A percentile compares a stretch with the other conserved stretches of the same genome.
These are phyloP conservation scores for Botryosphaeria dothidea DNA, from an alignment of 2,329 filamentous ascomycete species.

Conservation along the genomic window DNA sequence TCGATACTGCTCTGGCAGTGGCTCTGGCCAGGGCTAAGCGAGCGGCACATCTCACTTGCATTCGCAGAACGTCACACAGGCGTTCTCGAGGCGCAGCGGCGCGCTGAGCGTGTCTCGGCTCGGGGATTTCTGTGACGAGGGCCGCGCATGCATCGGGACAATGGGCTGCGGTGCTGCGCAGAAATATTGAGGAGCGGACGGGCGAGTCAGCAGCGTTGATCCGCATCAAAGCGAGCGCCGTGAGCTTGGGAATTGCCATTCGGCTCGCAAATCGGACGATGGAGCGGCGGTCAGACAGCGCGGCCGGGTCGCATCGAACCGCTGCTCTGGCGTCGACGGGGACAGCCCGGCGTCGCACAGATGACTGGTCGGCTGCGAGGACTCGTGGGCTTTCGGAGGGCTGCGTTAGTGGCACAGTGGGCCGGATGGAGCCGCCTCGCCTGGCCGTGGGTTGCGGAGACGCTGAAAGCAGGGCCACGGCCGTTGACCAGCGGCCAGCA, in stretches of 20 bases:
- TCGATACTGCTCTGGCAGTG: not conserved
- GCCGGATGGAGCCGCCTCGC: slow-evolving; percentile 12
- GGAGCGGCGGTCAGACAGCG: slow-evolving; percentile 15
- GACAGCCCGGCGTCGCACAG: not conserved
- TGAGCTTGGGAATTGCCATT: not conserved
- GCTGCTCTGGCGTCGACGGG: not conserved
- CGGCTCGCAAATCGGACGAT: slow-evolving; percentile 14
- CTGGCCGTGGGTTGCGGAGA: not conserved
- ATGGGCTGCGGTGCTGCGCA: not conserved
- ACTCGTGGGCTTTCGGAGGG: not conserved
- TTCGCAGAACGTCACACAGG: not conserved
- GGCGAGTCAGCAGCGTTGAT: slow-evolving; percentile 9
- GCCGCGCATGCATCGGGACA: not conserved
- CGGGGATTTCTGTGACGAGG: not conserved
- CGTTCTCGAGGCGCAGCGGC: not conserved
- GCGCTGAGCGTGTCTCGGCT: not conserved
- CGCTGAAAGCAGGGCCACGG: not conserved
- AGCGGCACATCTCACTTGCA: not conserved
- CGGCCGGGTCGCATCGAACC: slow-evolving; percentile 16
- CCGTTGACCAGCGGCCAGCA: not conserved
- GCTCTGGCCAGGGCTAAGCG: not conserved
- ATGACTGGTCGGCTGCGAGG: not conserved
- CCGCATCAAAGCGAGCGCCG: not conserved
- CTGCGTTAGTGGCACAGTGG: not conserved
- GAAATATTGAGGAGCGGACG: not conserved